Base-by-base conservation (phyloP, 2,329 filamentous ascomycete species). In the Coniosporium tulheliwenetii region DNA sequence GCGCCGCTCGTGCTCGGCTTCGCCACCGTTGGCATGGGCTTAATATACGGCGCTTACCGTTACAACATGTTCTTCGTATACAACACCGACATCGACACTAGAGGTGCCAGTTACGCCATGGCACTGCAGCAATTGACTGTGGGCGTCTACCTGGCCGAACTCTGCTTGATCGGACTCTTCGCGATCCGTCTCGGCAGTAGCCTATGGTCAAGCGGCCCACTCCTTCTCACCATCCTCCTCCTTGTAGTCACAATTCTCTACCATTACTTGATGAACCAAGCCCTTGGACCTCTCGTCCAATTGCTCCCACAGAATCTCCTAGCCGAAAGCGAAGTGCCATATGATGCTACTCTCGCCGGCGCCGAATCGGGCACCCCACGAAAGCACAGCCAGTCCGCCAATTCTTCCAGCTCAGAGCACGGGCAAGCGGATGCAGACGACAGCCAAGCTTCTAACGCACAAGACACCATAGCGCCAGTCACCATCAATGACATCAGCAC, bases 21-120 rank as follows among this genome's bases (percentile, higher is more conserved):
- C 45, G 59, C 63, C 5, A 56, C 56, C 5, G 49, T 67, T 10
- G 64, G 65, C 12, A 52, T 69, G 26, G 50, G 48, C 30, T 54
- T 69, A 7, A 58, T 66, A 44, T 69, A 68, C 50, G 45, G 67
- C 35, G 64, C 60, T 39, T 69, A 64, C 51, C 60, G 64, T 13
- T 69, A 70, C 56, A 67, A 66, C 44, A 56, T 68, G 46, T 58
- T 69, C 9, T 70, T 66, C 48, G 63, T 66, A 10, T 65, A 65
- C 49, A 63, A 63, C 44, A 63, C 62, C 42, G 47, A 57, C 33
- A 57, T 66, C 40, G 66, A 70, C 44, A 69, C 66, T 26, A 62
- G 63, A 45, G 66, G 66, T 34, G 58, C 58, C 12, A 58, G 60
- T 2, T 69, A 69, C 48, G 58, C 61, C 40, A 61, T 62, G 19